Base-by-base conservation (phyloP, 352 stramenopile species). In the Globisporangium middletonii region DNA sequence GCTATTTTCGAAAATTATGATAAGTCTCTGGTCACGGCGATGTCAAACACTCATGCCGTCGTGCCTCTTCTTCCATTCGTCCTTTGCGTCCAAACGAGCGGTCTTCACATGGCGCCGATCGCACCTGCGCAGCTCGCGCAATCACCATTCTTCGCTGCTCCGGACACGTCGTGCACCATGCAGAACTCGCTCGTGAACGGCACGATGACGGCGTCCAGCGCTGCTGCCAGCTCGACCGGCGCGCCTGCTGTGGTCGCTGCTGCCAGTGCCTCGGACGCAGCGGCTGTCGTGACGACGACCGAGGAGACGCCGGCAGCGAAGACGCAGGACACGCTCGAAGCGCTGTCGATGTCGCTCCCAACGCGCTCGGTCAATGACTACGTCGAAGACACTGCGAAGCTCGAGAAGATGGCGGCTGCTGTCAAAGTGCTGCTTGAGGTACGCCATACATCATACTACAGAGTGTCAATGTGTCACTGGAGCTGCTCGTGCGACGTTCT, bases 381-480 rank as follows among this genome's bases (percentile, higher is more conserved):
- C 57, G 64, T 81, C 0, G 74, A 92, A 35, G 82, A 96, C 68
- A 68, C 73, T 28, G 76, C 74, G 8, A 95, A 93, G 69, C 75
- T 96, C 30, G 62, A 86, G 49, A 96, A 96, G 73, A 98, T 98
- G 95, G 89, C 89, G n/a, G 76, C 76, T 9, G 95, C 95, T 18
- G 96, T 97, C 63, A 83, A 83, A 37, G 96, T 90, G 8, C 83
- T 98, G 55, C 72, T 98, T 11, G 86, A 97, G 82, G 92, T 92
- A 62, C 51, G 69, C 61, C 2, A 4, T 50, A n/a, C 26, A 43
- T 47, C 26, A 43, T 47, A 23, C 23, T 16, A 9, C 7, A 35
- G 12, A 41, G 47, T 50, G 26, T 48, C 27, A 46, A 4, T 28
- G 18, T 49, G 18, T 61, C 28, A 16, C n/a, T 56, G 35, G 38